Evolutionary conservation across 2,329 filamentous ascomycete genomes (phyloP), one percentile per base, ranked within the genome.

Genomic region (Orbilia brochopaga): DNA sequence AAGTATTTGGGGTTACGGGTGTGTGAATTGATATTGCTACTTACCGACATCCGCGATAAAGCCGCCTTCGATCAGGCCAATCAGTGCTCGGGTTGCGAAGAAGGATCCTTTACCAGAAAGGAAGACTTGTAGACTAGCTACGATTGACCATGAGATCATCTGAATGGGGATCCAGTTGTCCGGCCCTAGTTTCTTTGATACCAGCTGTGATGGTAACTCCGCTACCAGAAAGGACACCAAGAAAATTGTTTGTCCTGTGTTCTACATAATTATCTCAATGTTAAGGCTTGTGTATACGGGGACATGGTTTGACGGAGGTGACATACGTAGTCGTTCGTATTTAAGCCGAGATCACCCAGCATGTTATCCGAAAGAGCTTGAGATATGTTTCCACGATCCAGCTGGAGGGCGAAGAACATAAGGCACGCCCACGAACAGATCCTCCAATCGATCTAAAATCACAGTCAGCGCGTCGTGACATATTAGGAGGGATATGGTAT

Each of bases 291-390:
- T 48, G 32, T 8, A 19, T 13, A 53, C 32, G 8, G n/a, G 19
- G 27, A 52, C 11, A 15, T 15, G 46, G 4, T 21, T 13, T 24
- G 23, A 44, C 6, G 2, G 30, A n/a, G 17, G 13, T 37, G 17
- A 30, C 53, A 78, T 54, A 80, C 80, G 75, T 85, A 86, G 69
- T 86, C 83, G 76, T 85, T 81, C 8, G 80, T 82, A 0, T 77
- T 82, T 64, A 84, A 65, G 0, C 79, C 76, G 27, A 84, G 77
- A 63, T 87, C 87, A 53, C 78, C 79, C 7, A 90, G 80, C 75
- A 89, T 81, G 75, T 86, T 85, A 76, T 88, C 87, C 1, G 85
- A 85, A 30, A 86, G 79, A 1, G 86, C 87, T 74, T 87, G 87
- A 61, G 76, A 77, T 11, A 89, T 79, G 75, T 89, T 89, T 57